Base-by-base conservation (phyloP, 176 grass and related monocot genomes). In the Zoysia japonica region DNA sequence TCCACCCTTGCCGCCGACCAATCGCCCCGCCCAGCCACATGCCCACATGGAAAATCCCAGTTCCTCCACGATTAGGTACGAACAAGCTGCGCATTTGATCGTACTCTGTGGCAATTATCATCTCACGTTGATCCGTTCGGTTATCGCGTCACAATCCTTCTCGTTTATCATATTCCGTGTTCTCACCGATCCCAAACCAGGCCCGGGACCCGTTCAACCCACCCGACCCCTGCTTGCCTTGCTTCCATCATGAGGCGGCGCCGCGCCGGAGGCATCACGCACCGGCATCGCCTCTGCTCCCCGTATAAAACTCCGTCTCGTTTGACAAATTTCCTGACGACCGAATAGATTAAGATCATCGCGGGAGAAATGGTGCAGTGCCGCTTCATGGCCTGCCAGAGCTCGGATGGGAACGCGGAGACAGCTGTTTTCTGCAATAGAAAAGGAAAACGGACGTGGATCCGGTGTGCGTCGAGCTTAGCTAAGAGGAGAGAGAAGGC, bases 271-370 rank as follows among this genome's bases (percentile, higher is more conserved):
- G n/a, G 56, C 74, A 47, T 68, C 80, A 78, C 62, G 67, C 76
- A 20, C 47, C 62, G 72, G 19, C 46, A 17, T 12, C 55, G 61
- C n/a, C 5, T 36, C 66, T 55, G 38, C 63, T 5, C 62, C 28
- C 9, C 9, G 4, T 68, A 80, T 46, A 84, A 70, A 79, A 84
- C 19, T 42, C 3, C 17, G 6, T 42, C 64, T 12, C 1, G 76
- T 84, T 84, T 88, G 86, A 84, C 81, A 70, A 80, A 75, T 13
- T 1, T 70, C 65, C 63, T 54, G 65, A 76, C 71, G 35, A 8
- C 40, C 12, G 55, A 63, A 49, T 84, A 88, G 36, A 50, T 76
- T 80, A 28, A 28, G 28, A 28, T 28, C 28, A 75, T 74, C n/a
- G 2, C 2, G 61, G 59, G 39, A 83, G 46, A 78, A 42, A 12